phyloP scores from a whole-genome alignment of 495 filamentous ascomycete genomes.

The Sphaerosporella brunnea region DNA sequence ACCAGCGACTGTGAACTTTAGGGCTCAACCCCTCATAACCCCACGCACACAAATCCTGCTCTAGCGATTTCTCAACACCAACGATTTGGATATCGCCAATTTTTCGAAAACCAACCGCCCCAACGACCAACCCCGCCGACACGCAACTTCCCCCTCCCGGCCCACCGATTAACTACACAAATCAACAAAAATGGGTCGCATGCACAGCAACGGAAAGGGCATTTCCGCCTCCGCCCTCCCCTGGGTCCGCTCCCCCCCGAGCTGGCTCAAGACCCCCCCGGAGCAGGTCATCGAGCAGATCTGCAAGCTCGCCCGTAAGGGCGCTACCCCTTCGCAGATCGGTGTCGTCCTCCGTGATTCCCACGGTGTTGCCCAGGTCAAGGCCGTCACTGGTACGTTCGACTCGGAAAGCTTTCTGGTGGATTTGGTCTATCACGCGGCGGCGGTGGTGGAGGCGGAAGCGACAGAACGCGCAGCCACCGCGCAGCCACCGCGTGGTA shows the following conservation, averaged over 20 bases:
- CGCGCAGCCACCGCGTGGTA: too few species aligned
- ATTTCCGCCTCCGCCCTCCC: constrained; percentile 87
- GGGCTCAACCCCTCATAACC: neutral
- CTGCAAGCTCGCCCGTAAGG: constrained; percentile 95
- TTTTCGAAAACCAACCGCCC: neutral
- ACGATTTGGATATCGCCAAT: neutral
- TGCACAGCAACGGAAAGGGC: constrained; percentile 99
- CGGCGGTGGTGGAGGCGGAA: too few species aligned
- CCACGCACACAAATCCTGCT: neutral
- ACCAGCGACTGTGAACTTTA: neutral
- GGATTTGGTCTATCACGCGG: too few species aligned
- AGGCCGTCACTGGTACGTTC: constrained; percentile 77
- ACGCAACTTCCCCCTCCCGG: too few species aligned
- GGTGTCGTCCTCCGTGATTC: constrained; percentile 95
- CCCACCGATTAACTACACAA: too few species aligned
- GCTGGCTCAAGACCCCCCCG: constrained; percentile 42
- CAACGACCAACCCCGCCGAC: neutral
- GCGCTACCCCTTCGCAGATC: constrained; percentile 92
- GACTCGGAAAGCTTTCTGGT: too few species aligned
- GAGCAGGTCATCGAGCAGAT: constrained; percentile 95
- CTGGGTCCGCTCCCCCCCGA: constrained; percentile 78
- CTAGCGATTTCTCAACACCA: neutral
- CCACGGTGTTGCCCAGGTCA: constrained; percentile 93
- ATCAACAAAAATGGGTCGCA: constrained; percentile 70
- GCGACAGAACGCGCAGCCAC: too few species aligned